Percentiles rank a stretch among this genome's conserved stretches.
phyloP scores from a whole-genome alignment of 768 basidiomycete species.

The Artomyces pyxidatus region DNA sequence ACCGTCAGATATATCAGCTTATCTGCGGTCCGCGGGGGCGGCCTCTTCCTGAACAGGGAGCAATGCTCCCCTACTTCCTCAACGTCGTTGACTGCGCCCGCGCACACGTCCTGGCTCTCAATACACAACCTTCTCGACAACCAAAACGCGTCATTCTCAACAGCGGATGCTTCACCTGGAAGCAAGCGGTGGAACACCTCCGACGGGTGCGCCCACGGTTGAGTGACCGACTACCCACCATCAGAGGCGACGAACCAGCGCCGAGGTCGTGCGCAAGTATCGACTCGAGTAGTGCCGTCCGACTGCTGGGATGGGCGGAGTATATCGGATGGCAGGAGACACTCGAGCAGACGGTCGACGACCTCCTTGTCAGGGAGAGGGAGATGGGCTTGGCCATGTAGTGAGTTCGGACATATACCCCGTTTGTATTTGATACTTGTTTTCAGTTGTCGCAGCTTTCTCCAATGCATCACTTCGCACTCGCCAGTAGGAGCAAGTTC shows the following conservation, averaged over 20 bases:
- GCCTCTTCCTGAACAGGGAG: not conserved
- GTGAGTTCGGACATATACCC: no score
- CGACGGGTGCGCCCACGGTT: not conserved
- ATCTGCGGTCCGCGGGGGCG: not conserved
- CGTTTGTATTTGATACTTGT: no score
- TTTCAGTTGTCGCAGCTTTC: no score
- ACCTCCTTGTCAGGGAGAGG: not conserved
- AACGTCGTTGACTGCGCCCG: not conserved
- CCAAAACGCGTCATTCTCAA: not conserved
- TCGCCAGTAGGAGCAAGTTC: no score
- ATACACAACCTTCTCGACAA: not conserved
- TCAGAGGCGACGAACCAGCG: slow-evolving; percentile 5
- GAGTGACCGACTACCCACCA: not conserved
- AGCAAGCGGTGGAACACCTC: not conserved
- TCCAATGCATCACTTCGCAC: no score
- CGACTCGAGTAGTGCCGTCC: not conserved
- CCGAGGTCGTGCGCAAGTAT: not conserved
- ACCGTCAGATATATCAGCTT: not conserved
- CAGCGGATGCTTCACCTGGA: not conserved
- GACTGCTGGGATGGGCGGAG: not conserved
- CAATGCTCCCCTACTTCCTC: not conserved
- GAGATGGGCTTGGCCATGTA: no score
- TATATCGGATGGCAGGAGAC: slow-evolving; percentile 3
- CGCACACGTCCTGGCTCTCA: slow-evolving; percentile 2
- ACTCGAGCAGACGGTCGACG: slow-evolving; percentile 4